Conservation (phyloP, 768 basidiomycete genomes). For the Porphyrellus cyaneotinctus region DNA sequence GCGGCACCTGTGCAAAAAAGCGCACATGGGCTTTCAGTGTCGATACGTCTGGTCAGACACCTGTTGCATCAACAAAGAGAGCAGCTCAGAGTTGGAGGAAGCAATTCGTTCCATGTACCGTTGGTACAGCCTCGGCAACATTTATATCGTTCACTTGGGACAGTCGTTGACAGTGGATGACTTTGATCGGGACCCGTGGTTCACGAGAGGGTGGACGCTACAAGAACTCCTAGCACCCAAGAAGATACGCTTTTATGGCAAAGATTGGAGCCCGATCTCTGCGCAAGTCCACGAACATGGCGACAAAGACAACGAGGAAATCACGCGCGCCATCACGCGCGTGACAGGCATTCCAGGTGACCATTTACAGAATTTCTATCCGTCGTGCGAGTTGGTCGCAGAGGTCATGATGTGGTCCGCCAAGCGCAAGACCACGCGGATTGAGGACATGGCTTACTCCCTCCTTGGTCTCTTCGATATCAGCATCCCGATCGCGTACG, state of each 20-base stretch:
- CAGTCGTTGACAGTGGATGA: conserved; percentile 11
- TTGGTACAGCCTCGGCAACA: conserved; percentile 16
- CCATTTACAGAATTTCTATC: neutral
- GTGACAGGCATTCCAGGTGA: conserved; percentile 2
- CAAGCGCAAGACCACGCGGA: conserved; percentile 7
- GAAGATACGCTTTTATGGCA: conserved; percentile 11
- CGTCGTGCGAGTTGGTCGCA: conserved; percentile 4
- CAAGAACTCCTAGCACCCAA: conserved; percentile 15
- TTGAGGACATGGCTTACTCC: conserved; percentile 7
- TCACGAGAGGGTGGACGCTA: conserved; percentile 12
- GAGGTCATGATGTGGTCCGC: conserved; percentile 11
- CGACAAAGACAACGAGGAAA: conserved; percentile 5
- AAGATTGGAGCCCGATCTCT: conserved; percentile 10
- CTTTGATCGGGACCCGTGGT: conserved; percentile 13
- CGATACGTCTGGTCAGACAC: conserved; percentile 14
- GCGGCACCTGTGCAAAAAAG: conserved; percentile 5
- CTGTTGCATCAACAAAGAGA: conserved; percentile 9
- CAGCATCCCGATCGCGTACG: conserved; percentile 11
- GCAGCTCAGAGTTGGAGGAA: conserved; percentile 11
- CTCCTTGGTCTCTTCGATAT: conserved; percentile 11
- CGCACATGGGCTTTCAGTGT: conserved; percentile 3
- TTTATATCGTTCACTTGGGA: conserved; percentile 16
- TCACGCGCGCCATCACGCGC: neutral
- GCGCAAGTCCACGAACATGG: neutral
- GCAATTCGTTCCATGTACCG: conserved; percentile 13